phyloP scores from a whole-genome alignment of 371 early-diverging fungal species.

The Batrachochytrium dendrobatidis region DNA sequence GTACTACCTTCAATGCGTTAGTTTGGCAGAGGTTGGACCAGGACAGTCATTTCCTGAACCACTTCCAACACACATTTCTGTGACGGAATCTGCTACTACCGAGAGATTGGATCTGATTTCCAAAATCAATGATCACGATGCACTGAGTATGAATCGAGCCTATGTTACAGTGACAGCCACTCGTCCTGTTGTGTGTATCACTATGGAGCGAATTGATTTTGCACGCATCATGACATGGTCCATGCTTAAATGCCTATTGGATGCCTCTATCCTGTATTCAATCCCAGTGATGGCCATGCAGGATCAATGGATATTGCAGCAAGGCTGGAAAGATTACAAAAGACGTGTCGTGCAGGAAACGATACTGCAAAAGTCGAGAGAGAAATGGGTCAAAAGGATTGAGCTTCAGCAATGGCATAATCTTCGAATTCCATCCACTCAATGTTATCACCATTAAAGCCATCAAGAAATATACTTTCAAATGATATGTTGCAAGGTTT shows the following conservation, averaged over 20 bases:
- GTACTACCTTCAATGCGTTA: neutral
- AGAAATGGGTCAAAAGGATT: neutral
- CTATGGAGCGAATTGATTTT: conserved; percentile 14
- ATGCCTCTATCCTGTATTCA: neutral
- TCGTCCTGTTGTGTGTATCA: conserved; percentile 4
- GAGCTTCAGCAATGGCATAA: conserved; percentile 1
- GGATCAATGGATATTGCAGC: neutral
- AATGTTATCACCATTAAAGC: no score
- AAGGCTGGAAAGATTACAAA: neutral
- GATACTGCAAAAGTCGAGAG: neutral
- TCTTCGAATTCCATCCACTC: no score
- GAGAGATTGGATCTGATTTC: conserved; percentile 9
- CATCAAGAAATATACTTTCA: no score
- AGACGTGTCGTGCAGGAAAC: neutral
- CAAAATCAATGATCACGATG: conserved; percentile 11
- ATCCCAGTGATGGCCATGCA: neutral
- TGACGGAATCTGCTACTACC: neutral
- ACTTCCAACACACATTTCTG: neutral
- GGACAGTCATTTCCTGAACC: neutral
- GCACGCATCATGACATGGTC: conserved; percentile 5
- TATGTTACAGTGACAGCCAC: conserved; percentile 3
- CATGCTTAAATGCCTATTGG: conserved; percentile 6
- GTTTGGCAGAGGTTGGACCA: neutral
- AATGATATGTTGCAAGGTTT: no score
- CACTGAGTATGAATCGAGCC: conserved; percentile 2